Evolutionary conservation across 441 rosid genomes (phyloP), one percentile per base, ranked within the genome.

Genomic region (Pelargonium australe): DNA sequence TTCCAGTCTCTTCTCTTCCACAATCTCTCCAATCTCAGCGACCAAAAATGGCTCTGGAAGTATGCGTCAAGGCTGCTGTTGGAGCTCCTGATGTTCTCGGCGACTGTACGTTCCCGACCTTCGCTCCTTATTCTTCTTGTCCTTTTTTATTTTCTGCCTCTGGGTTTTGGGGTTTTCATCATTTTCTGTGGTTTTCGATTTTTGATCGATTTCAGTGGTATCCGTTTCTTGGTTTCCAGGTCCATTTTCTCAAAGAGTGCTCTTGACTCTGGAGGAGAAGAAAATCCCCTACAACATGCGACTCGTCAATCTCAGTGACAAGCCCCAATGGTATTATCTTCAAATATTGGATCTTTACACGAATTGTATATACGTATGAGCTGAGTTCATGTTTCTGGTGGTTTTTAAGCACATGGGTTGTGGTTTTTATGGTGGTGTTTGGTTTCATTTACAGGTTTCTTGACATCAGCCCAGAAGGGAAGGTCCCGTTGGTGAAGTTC

Each of bases 211-310:
- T 65, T 23, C 13, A 63, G 41, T 4, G 40, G 1, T 7, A n/a
- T 12, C 23, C 8, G 34, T 11, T 63, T 5, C 10, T 58, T 5
- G 53, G 16, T 79, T 69, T 73, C 23, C 75, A 95, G 96, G 98
- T 64, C 98, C 98, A 9, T 90, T 92, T 63, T 80, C 72, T 70
- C 96, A 90, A 3, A 77, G 93, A 69, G 88, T 76, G 73, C 72
- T 83, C 34, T 82, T 92, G 55, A 92, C 93, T 47, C 81, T 90
- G 81, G 98, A 92, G 80, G 96, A 90, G 85, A 95, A 95, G 94
- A 80, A 75, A 37, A 57, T 89, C 40, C 74, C 88, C 8, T 82
- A 86, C 85, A 86, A 87, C 77, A 11, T 25, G 65, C 80, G 74
- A 64, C 88, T 87, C 34, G 69, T 95, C 70, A 78, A 92, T 81